Conservation (phyloP, 2,329 filamentous ascomycete species). For the Hypoxylon sp. region DNA sequence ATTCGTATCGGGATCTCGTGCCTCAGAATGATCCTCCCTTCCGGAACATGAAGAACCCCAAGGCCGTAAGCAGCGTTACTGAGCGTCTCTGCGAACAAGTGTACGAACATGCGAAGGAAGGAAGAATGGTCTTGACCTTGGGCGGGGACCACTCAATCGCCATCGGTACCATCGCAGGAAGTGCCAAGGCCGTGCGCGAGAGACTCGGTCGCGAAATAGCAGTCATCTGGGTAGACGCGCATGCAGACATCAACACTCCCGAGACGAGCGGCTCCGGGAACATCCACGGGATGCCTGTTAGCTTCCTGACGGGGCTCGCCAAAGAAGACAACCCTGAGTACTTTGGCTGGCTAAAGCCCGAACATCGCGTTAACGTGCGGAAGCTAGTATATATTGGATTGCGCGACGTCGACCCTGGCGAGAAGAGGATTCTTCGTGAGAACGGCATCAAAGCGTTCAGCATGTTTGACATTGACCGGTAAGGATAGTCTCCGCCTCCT, state of each 20-base stretch:
- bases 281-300: constrained; percentile 97
- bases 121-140: constrained; percentile 90
- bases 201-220: constrained; percentile 85
- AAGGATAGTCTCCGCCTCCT: constrained; percentile 49
- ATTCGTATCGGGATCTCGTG: constrained; percentile 82
- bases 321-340: constrained; percentile 79
- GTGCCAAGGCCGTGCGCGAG: constrained; percentile 87
- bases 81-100: constrained; percentile 83
- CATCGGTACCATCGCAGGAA: constrained; percentile 91
- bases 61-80: constrained; percentile 87
- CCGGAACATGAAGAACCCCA: constrained; percentile 95
- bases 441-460: constrained; percentile 95
- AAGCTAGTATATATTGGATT: constrained; percentile 98
- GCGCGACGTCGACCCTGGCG: constrained; percentile 89
- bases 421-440: constrained; percentile 92
- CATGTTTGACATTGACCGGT: constrained; percentile 98
- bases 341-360: constrained; percentile 89
- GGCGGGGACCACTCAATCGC: constrained; percentile 97
- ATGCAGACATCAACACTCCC: constrained; percentile 97
- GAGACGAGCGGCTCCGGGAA: constrained; percentile 92
- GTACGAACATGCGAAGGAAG: constrained; percentile 85
- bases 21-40: constrained; percentile 80
- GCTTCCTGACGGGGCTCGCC: constrained; percentile 89
- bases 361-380: constrained; percentile 75
- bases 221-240: constrained; percentile 98